Evolutionary conservation across 1,284 basidiomycete genomes (phyloP).

Genomic region (Papiliotrema flavescens): DNA sequence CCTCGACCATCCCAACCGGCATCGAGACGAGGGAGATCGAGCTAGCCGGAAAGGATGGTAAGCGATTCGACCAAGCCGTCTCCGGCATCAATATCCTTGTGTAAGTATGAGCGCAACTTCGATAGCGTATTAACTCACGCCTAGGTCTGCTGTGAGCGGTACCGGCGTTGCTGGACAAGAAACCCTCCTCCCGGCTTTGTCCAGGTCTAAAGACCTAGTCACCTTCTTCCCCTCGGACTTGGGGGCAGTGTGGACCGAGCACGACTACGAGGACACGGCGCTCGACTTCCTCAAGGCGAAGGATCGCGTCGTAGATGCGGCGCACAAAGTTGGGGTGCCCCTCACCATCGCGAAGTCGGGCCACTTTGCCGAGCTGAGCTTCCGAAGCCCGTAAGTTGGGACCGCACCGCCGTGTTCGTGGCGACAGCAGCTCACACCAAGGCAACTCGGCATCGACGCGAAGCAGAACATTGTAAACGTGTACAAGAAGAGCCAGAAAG

Average conservation of each 20-base stretch:
- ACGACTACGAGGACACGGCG: not conserved
- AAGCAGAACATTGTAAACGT: not conserved
- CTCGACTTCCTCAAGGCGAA: slow-evolving; percentile 3
- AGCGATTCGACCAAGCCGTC: not conserved
- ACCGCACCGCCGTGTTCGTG: too few relatives aligned
- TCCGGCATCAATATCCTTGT: not conserved
- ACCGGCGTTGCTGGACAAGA: slow-evolving; percentile 4
- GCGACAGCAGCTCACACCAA: too few relatives aligned
- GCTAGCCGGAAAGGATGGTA: not conserved
- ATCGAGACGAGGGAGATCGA: slow-evolving; percentile 11
- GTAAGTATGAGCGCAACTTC: not conserved
- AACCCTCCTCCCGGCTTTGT: slow-evolving; percentile 9
- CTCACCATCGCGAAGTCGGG: not conserved
- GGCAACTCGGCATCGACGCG: not conserved
- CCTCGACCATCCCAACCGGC: slow-evolving; percentile 8
- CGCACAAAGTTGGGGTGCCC: not conserved
- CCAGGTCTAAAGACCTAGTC: not conserved
- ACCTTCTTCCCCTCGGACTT: slow-evolving; percentile 5
- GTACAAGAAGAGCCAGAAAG: not conserved
- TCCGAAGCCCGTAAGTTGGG: not conserved
- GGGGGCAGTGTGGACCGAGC: not conserved
- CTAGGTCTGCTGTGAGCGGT: slow-evolving; percentile 12
- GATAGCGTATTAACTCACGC: not conserved
- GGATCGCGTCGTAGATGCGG: not conserved
- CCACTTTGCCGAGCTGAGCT: not conserved